These are phyloP conservation scores for Termitomyces sp. DNA, from an alignment of 1,284 basidiomycete species.

Conservation along the genomic window DNA sequence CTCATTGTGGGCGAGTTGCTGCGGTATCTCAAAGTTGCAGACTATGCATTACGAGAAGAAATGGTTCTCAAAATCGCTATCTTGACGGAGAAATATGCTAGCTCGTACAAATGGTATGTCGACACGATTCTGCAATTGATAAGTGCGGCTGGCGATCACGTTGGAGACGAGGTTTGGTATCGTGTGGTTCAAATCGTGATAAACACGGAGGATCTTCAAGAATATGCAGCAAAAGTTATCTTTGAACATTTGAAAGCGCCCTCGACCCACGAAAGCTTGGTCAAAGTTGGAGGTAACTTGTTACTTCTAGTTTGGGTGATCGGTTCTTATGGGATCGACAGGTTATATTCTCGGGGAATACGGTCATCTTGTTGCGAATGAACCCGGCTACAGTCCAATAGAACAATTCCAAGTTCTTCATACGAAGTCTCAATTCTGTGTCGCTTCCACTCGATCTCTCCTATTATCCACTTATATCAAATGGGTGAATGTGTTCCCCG, in stretches of 20 bases:
- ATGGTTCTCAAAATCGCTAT: constrained; percentile 99
- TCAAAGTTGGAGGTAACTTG: constrained; percentile 86
- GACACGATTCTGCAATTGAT: constrained; percentile 95
- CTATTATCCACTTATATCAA: constrained; percentile 98
- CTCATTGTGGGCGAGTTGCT: constrained; percentile 93
- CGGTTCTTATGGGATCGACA: constrained; percentile 24
- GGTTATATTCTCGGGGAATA: constrained; percentile 97
- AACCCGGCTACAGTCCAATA: constrained; percentile 85
- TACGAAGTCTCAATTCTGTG: constrained; percentile 93
- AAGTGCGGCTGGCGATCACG: constrained; percentile 94
- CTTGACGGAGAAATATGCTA: constrained; percentile 95
- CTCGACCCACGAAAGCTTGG: constrained; percentile 93
- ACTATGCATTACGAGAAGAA: constrained; percentile 94
- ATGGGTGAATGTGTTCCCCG: constrained; percentile 99
- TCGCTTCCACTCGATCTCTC: constrained; percentile 87
- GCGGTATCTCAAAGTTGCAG: constrained; percentile 89
- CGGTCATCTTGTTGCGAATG: constrained; percentile 95
- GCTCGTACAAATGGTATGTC: constrained; percentile 93
- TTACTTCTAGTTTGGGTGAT: not conserved
- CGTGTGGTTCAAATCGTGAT: constrained; percentile 98
- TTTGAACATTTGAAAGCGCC: constrained; percentile 87
- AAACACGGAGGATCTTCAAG: constrained; percentile 94
- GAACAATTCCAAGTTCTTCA: constrained; percentile 96
- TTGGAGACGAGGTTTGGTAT: constrained; percentile 99
- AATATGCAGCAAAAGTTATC: constrained; percentile 93